Conservation (phyloP, 2,329 filamentous ascomycete genomes). For the Aspergillus quadrilineatus region DNA sequence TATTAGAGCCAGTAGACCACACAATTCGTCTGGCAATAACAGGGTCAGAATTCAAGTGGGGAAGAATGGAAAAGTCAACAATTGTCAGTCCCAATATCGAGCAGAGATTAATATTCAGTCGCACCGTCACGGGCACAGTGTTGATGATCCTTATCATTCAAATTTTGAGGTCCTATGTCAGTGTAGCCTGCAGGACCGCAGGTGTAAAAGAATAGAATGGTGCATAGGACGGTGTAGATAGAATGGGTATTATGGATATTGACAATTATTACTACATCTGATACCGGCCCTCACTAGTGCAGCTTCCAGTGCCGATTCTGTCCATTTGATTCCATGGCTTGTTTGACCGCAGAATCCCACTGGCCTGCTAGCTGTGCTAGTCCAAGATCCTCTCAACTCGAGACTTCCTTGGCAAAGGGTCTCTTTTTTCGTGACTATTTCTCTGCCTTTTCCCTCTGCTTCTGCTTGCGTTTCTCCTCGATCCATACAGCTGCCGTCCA, state of each 20-base stretch:
- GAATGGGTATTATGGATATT: slow-evolving; percentile 14
- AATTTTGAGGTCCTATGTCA: too few species aligned
- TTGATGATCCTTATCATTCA: too few species aligned
- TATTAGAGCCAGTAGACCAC: slow-evolving; percentile 7
- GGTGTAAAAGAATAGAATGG: too few species aligned
- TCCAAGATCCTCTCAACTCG: slow-evolving; percentile 4
- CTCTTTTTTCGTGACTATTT: slow-evolving; percentile 13
- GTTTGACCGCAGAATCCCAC: slow-evolving; percentile 22
- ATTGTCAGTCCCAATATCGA: neutral
- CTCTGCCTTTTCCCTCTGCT: slow-evolving; percentile 13
- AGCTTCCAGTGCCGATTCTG: slow-evolving; percentile 6
- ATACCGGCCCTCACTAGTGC: slow-evolving; percentile 24
- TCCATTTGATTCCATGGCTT: slow-evolving; percentile 21
- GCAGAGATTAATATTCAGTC: too few species aligned
- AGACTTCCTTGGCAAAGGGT: slow-evolving; percentile 9
- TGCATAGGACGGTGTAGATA: too few species aligned
- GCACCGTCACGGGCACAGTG: too few species aligned
- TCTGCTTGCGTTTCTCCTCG: neutral
- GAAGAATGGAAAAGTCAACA: neutral
- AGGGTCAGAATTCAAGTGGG: slow-evolving; percentile 1
- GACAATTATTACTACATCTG: slow-evolving; percentile 24
- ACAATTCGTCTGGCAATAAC: slow-evolving; percentile 3
- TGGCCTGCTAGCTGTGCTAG: slow-evolving; percentile 17
- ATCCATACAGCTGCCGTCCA: slow-evolving; percentile 14
- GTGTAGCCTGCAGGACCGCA: too few species aligned